Evolutionary conservation across 441 rosid genomes (phyloP).

Genomic region (Lepidium campestre): DNA sequence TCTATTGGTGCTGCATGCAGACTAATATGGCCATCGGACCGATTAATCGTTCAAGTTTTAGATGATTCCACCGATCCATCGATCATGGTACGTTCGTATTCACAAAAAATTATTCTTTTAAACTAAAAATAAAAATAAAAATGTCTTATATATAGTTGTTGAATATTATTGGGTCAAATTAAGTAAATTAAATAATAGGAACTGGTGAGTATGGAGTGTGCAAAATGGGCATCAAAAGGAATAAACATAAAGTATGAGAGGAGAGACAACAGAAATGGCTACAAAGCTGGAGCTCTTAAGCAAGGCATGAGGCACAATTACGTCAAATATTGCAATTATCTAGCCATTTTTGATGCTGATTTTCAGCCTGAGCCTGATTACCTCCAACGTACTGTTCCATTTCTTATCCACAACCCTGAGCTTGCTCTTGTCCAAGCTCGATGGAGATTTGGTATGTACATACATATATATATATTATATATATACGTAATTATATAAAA

Average conservation of each 20-base stretch:
- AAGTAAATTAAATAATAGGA: constrained; percentile 1
- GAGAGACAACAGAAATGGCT: constrained; percentile 53
- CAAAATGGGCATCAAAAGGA: constrained; percentile 63
- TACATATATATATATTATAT: not conserved
- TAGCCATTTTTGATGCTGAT: constrained; percentile 60
- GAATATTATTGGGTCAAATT: not conserved
- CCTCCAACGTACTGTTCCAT: constrained; percentile 50
- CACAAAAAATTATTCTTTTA: too few species aligned
- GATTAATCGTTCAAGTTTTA: constrained; percentile 59
- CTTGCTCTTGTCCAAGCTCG: constrained; percentile 66
- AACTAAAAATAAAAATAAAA: not conserved
- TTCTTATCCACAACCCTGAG: constrained; percentile 48
- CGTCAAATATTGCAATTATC: constrained; percentile 43
- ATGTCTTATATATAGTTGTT: not conserved
- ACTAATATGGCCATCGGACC: constrained; percentile 55
- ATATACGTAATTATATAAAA: too few species aligned
- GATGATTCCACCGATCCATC: constrained; percentile 58
- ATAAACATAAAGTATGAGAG: constrained; percentile 41
- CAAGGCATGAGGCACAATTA: constrained; percentile 41
- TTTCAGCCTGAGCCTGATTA: constrained; percentile 63
- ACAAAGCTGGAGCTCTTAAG: constrained; percentile 51
- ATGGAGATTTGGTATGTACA: constrained; percentile 42
- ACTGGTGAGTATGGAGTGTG: constrained; percentile 34
- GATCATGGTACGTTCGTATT: constrained; percentile 35
- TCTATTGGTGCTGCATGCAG: constrained; percentile 73